Conservation (phyloP, 805 yeast genomes). For the Yarrowia hollandica region DNA sequence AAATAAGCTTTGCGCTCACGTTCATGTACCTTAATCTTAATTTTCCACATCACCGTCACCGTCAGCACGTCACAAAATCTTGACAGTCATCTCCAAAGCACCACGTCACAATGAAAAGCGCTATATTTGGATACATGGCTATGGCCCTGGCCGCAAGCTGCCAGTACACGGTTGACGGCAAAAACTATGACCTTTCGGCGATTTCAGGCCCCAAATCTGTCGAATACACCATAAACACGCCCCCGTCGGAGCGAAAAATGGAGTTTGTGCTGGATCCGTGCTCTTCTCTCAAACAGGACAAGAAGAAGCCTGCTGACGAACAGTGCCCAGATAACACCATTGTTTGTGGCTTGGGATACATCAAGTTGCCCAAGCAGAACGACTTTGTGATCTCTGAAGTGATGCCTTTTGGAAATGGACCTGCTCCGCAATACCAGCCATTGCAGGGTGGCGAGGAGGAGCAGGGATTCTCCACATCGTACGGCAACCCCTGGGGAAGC, state of each 20-base stretch:
- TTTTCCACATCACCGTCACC: neutral
- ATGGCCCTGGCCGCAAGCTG: conserved; percentile 32
- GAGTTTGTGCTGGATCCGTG: conserved; percentile 77
- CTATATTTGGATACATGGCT: conserved; percentile 1
- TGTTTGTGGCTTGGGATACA: conserved; percentile 70
- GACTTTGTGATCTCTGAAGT: conserved; percentile 56
- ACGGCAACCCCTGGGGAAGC: conserved; percentile 13
- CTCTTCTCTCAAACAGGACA: conserved; percentile 47
- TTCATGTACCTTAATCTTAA: conserved; percentile 2
- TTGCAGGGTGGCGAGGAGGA: neutral
- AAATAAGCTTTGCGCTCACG: neutral
- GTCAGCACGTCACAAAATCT: too few relatives aligned
- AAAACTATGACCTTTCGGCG: conserved; percentile 45
- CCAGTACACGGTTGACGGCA: conserved; percentile 35
- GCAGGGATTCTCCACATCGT: conserved; percentile 4
- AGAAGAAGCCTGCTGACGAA: conserved; percentile 42
- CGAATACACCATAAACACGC: conserved; percentile 56
- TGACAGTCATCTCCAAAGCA: neutral
- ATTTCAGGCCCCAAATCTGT: conserved; percentile 53
- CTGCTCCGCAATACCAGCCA: conserved; percentile 3
- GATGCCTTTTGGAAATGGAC: conserved; percentile 39
- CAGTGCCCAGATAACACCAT: conserved; percentile 72
- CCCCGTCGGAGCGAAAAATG: conserved; percentile 67
- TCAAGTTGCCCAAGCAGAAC: conserved; percentile 53
- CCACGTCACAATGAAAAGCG: neutral